Evolutionary conservation across 2,329 filamentous ascomycete species (phyloP), one percentile per base, ranked within the genome.

Genomic region (Neocatenulostroma microsporum): DNA sequence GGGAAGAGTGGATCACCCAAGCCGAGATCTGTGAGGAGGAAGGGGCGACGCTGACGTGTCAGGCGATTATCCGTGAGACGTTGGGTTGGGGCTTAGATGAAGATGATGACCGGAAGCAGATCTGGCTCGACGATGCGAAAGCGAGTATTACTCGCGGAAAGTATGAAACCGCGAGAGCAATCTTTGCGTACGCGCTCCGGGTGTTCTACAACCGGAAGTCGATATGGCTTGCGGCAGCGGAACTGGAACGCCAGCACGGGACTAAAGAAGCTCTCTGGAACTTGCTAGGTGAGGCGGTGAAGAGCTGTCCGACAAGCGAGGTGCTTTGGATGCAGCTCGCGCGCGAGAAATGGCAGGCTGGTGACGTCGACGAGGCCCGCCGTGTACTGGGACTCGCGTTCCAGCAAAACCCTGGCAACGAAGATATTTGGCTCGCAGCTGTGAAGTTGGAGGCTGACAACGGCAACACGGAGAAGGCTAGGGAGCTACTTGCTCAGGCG

Each of bases 401-500:
- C 70, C 82, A 89, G 50, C 85, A 94, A 58, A 93, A 96, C 52
- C 86, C 86, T 1, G 88, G 93, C 60, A 95, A 94, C 63, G 91
- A 98, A 62, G 87, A 96, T 58, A 95, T 98, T 48, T 98, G 91
- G 82, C 79, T 95, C 31, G 84, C 88, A 12, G 91, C 91, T 30
- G 91, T 98, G 47, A 94, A 95, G 61, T 77, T 98, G 20, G 91
- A 98, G 63, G 86, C 91, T 1, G 88, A 96, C 54, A 89, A 86
- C 43, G 76, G 80, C 29, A 79, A 94, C 53, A 80, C 77, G 26
- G 82, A 87, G 24, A 79, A 91, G 56, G 91, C 91, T 1, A 74
- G 88, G 29, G 76, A 82, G 42, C 76, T 98, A 15, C 73, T 98
- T 25, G 76, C 79, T 36, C 82, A 83, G 9, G 91, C 91, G 15